Evolutionary conservation across 2,329 filamentous ascomycete genomes (phyloP).

Genomic region (Anthostomella pinea): DNA sequence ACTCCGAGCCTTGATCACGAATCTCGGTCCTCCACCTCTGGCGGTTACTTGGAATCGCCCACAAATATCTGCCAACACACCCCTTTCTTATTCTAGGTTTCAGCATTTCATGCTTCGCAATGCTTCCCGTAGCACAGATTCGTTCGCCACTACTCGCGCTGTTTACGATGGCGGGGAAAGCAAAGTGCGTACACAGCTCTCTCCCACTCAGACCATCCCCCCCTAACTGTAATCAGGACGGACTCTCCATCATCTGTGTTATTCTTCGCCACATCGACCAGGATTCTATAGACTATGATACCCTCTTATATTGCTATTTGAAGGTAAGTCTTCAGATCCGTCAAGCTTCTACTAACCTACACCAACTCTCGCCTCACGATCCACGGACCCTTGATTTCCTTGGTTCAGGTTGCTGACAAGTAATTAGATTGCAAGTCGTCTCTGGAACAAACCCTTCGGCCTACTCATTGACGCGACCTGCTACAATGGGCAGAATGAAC

Average conservation of each 20-base stretch:
- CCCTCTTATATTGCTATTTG: slow-evolving; percentile 64
- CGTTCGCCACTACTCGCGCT: slow-evolving; percentile 60
- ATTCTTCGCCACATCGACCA: slow-evolving; percentile 66
- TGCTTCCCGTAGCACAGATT: slow-evolving; percentile 63
- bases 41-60: slow-evolving; percentile 69
- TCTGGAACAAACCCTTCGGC: slow-evolving; percentile 69
- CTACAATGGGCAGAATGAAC: slow-evolving; percentile 65
- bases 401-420: slow-evolving; percentile 13
- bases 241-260: slow-evolving; percentile 65
- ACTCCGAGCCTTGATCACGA: slow-evolving; percentile 60
- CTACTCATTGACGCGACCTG: slow-evolving; percentile 68
- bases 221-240: slow-evolving; percentile 45
- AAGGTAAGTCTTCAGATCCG: slow-evolving; percentile 58
- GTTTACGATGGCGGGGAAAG: slow-evolving; percentile 71
- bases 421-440: slow-evolving; percentile 60
- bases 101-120: slow-evolving; percentile 72
- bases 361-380: too few species aligned
- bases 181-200: slow-evolving; percentile 44
- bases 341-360: too few species aligned
- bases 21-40: slow-evolving; percentile 64
- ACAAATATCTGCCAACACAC: slow-evolving; percentile 60
- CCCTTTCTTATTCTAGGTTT: slow-evolving; percentile 64
- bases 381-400: too few species aligned
- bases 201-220: slow-evolving; percentile 1
- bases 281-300: slow-evolving; percentile 63